Base-by-base conservation (phyloP, 495 filamentous ascomycete genomes). In the Podospora pseudocomata region DNA sequence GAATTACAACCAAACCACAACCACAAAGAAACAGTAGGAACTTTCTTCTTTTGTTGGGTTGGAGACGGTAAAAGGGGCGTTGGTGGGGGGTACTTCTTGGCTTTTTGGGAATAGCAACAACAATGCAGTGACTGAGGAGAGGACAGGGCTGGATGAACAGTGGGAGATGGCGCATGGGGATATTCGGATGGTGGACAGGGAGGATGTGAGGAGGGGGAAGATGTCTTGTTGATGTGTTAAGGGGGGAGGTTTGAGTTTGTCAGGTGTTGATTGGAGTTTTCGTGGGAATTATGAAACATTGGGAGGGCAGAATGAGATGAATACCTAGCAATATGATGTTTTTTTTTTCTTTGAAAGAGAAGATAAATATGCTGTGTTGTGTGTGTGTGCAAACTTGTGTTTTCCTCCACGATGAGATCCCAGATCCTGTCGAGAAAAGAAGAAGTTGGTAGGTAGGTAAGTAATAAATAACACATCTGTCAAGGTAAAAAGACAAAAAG, bases 1-100 rank as follows among this genome's bases (percentile, higher is more conserved):
- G 2, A 49, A 49, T 11, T 49, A 49, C 39, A 49, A 6, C 2
- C 39, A 49, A 16, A 13, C 39, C 5, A 2, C n/a, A 58, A 1
- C 55, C 20, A 19, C n/a, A 58, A 58, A 58, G 39, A 49, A 58
- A n/a, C n/a, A 58, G 55, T 58, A 58, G 55, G 55, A 58, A 11
- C 19, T 58, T 9, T 11, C 55, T 58, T 58, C 55, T 58, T 16
- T 49, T 49, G 34, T 39, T 39, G 39, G 39, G 9, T 49, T 49
- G 5, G 39, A 16, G 5, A 3, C 39, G 39, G 39, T 49, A 13
- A 49, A 49, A 13, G 39, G 39, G 39, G 39, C 39, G 39, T 49
- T 49, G 39, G 9, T 49, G 9, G 39, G 39, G 9, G 13, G 6
- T 18, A 13, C 5, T 49, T 13, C 39, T 49, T 49, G 39, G 39